Conservation (phyloP, 139 green algal genomes). For the Micromonas pusilla region DNA sequence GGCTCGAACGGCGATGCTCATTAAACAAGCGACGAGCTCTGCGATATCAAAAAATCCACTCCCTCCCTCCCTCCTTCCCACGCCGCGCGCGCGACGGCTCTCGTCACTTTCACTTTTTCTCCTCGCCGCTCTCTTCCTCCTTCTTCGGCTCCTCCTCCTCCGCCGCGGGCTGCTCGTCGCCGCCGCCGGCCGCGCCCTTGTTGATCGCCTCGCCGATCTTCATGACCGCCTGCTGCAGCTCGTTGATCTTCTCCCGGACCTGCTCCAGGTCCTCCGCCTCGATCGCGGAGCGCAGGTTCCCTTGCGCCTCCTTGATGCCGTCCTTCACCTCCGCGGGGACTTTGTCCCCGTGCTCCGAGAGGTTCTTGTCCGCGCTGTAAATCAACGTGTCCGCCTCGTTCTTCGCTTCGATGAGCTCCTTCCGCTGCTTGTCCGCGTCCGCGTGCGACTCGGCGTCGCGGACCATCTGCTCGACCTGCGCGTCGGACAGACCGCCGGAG, state of each 20-base stretch:
- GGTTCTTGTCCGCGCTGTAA: conserved; percentile 80
- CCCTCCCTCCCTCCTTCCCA: too few relatives aligned
- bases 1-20: too few relatives aligned
- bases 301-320: conserved; percentile 73
- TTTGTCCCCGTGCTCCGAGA: conserved; percentile 91
- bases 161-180: neutral
- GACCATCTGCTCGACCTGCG: conserved; percentile 94
- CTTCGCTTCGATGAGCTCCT: conserved; percentile 86
- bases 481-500: conserved; percentile 75
- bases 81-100: too few relatives aligned
- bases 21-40: too few relatives aligned
- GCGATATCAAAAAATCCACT: too few relatives aligned
- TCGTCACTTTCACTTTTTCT: too few relatives aligned
- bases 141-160: conserved; percentile 30
- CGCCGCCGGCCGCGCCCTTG: conserved; percentile 31
- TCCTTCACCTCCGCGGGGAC: conserved; percentile 69
- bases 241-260: conserved; percentile 65
- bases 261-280: conserved; percentile 58
- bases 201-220: conserved; percentile 92
- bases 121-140: too few relatives aligned
- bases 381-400: conserved; percentile 88
- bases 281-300: conserved; percentile 54
- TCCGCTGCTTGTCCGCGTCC: conserved; percentile 79
- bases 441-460: conserved; percentile 76
- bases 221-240: conserved; percentile 77